phyloP scores from a whole-genome alignment of 306 rosid species.

The Castanopsis chinensis region DNA sequence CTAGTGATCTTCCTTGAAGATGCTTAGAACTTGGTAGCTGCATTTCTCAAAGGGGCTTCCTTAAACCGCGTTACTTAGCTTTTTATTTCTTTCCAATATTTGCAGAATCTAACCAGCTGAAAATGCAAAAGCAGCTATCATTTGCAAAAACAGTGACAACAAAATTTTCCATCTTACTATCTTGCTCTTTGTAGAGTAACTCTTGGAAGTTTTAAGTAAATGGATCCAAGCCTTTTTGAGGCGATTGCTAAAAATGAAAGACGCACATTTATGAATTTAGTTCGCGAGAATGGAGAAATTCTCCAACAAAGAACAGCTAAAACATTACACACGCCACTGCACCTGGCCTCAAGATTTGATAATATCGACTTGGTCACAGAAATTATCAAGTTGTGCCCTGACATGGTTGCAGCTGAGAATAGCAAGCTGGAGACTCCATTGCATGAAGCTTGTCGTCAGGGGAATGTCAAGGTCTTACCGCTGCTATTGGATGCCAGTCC shows the following conservation, averaged over 20 bases:
- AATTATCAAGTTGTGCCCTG: slow-evolving; percentile 48
- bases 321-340: slow-evolving; percentile 49
- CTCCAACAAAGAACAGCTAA: slow-evolving; percentile 44
- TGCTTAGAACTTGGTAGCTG: background rate
- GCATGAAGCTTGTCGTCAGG: slow-evolving; percentile 57
- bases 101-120: background rate
- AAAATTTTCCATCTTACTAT: background rate
- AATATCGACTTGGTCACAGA: slow-evolving; percentile 43
- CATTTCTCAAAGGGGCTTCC: background rate
- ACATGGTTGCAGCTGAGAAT: slow-evolving; percentile 60
- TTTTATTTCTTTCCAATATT: background rate
- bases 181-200: background rate
- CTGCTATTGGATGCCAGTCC: slow-evolving; percentile 50
- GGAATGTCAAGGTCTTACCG: slow-evolving; percentile 34
- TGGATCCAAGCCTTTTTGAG: slow-evolving; percentile 45
- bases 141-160: too few species aligned
- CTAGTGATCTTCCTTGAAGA: background rate
- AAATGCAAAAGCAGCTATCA: background rate
- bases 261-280: slow-evolving; percentile 28
- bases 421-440: slow-evolving; percentile 53
- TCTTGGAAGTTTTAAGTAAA: background rate
- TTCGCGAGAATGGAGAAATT: slow-evolving; percentile 35
- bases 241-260: slow-evolving; percentile 41
- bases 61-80: background rate
- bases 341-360: slow-evolving; percentile 58